These are phyloP conservation scores for Bacidia gigantensis DNA, from an alignment of 495 filamentous ascomycete species.

Conservation along the genomic window DNA sequence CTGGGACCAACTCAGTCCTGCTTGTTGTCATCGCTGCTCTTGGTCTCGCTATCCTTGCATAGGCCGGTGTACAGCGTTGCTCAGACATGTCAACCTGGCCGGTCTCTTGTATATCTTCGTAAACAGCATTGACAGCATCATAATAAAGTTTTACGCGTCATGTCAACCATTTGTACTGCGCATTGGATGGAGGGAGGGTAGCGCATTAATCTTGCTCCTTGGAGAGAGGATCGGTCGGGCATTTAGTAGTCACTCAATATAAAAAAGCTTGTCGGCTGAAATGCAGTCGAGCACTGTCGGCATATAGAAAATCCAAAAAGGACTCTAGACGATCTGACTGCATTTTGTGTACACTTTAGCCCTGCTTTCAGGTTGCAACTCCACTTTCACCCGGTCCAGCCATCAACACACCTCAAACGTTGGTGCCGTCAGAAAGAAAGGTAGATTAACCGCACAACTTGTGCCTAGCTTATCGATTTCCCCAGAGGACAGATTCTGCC, in stretches of 20 bases:
- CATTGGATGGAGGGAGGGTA: not conserved
- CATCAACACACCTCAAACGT: not conserved
- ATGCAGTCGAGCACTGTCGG: not conserved
- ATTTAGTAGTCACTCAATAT: not conserved
- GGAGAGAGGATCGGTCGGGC: not conserved
- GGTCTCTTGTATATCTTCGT: too few relatives aligned
- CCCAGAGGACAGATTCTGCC: too few relatives aligned
- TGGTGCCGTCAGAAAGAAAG: too few relatives aligned
- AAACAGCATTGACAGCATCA: too few relatives aligned
- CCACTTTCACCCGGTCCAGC: too few relatives aligned
- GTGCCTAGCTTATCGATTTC: too few relatives aligned
- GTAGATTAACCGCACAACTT: too few relatives aligned
- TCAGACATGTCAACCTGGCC: too few relatives aligned
- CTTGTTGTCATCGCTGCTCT: conserved; percentile 11
- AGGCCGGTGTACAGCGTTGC: too few relatives aligned
- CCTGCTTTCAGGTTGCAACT: not conserved
- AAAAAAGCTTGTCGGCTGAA: not conserved
- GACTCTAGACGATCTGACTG: not conserved
- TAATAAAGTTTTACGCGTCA: not conserved
- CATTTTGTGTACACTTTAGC: not conserved
- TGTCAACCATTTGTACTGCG: not conserved
- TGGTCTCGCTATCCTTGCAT: conserved; percentile 8
- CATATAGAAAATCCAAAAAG: not conserved
- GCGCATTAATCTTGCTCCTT: not conserved
- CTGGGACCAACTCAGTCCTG: conserved; percentile 1